A percentile compares a stretch with the other conserved stretches of the same genome.
These are phyloP conservation scores for Eragrostis curvula DNA, from an alignment of 176 grass and related monocot genomes.

Conservation along the genomic window DNA sequence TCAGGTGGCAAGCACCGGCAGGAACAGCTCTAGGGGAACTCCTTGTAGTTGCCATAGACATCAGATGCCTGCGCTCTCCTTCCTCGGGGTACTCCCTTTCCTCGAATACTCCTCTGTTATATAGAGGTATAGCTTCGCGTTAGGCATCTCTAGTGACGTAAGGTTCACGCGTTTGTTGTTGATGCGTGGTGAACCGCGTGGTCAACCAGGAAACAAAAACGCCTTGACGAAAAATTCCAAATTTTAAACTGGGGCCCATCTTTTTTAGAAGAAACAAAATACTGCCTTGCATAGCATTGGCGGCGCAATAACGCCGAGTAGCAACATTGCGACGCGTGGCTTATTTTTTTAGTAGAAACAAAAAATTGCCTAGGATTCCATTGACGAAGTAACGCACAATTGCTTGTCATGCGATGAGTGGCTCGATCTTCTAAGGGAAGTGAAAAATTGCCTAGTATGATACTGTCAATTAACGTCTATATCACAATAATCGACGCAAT, in stretches of 20 bases:
- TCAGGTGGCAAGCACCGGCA: not conserved
- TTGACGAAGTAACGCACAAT: not conserved
- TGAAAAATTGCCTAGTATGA: not conserved
- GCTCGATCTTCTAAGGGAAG: too few relatives aligned
- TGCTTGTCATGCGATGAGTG: not conserved
- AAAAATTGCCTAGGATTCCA: not conserved
- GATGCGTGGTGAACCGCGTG: not conserved
- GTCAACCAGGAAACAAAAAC: not conserved
- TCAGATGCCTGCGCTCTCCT: too few relatives aligned
- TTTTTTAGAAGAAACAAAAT: not conserved
- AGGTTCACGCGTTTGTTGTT: not conserved
- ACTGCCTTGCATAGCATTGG: not conserved
- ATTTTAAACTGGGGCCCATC: not conserved
- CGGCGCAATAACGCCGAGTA: not conserved
- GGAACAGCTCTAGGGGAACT: not conserved
- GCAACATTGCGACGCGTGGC: not conserved
- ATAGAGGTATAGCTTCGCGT: conserved; percentile 4
- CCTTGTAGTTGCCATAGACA: too few relatives aligned
- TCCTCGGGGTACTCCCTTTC: too few relatives aligned
- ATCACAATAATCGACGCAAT: too few relatives aligned
- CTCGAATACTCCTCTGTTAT: not conserved
- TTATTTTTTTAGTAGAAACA: not conserved
- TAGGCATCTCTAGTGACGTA: not conserved
- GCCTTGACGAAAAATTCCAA: not conserved
- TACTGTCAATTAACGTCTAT: too few relatives aligned